These are phyloP conservation scores for Nevesoporus exiguus DNA, from an alignment of 768 basidiomycete genomes.

Conservation along the genomic window DNA sequence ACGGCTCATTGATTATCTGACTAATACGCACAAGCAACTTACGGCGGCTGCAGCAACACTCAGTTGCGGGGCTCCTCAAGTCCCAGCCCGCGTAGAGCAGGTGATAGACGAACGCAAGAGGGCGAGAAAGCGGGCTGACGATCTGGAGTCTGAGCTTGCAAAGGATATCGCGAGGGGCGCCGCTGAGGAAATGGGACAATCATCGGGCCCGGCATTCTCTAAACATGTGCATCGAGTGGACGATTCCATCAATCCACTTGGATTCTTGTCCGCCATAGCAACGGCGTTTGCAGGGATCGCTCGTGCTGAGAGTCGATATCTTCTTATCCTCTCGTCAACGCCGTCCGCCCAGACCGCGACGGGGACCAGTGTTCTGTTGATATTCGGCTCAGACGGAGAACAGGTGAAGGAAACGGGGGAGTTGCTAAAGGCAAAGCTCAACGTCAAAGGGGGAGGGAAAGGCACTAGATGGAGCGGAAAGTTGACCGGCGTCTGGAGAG, in stretches of 20 bases:
- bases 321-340: constrained; percentile 60
- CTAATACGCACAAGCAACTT: constrained; percentile 54
- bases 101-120: constrained; percentile 65
- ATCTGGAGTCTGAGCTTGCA: constrained; percentile 66
- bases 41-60: constrained; percentile 41
- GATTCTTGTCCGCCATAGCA: constrained; percentile 57
- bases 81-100: constrained; percentile 65
- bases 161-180: constrained; percentile 29
- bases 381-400: constrained; percentile 59
- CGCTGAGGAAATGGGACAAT: too few relatives aligned
- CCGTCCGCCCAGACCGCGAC: constrained; percentile 49
- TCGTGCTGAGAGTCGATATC: constrained; percentile 32
- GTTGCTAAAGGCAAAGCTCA: constrained; percentile 50
- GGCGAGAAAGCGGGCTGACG: constrained; percentile 63
- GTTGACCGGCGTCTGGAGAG: constrained; percentile 44
- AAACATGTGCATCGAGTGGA: constrained; percentile 56
- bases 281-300: constrained; percentile 38
- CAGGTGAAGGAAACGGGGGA: constrained; percentile 59
- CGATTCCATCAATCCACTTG: constrained; percentile 55
- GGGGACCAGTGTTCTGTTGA: constrained; percentile 53
- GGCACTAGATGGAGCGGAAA: constrained; percentile 77
- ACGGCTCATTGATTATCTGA: constrained; percentile 62
- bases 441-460: constrained; percentile 76
- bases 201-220: constrained; percentile 30
- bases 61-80: constrained; percentile 63